Conservation (phyloP, 345 rosid genomes). For the Aethionema arabicum region DNA sequence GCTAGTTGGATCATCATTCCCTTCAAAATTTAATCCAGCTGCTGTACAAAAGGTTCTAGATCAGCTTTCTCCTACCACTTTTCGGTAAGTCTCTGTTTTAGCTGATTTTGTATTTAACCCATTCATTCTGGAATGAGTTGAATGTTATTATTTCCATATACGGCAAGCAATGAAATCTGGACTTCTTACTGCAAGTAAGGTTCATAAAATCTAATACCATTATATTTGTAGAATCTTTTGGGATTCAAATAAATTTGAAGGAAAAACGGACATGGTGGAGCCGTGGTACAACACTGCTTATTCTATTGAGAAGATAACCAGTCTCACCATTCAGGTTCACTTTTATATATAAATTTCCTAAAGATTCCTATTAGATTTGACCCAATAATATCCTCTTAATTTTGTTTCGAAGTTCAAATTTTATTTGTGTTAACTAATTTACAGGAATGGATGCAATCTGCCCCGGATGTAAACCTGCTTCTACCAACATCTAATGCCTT, state of each 20-base stretch:
- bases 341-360: constrained; percentile 4
- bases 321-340: constrained; percentile 59
- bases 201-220: constrained; percentile 22
- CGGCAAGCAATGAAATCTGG: not conserved
- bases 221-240: constrained; percentile 69
- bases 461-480: constrained; percentile 60
- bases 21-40: constrained; percentile 58
- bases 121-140: not conserved
- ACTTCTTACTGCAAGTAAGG: not conserved
- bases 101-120: not conserved
- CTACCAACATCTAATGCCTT: constrained; percentile 69
- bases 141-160: constrained; percentile 5
- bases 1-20: constrained; percentile 78
- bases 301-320: constrained; percentile 54
- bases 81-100: constrained; percentile 48
- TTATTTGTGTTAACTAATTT: constrained; percentile 20
- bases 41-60: constrained; percentile 52
- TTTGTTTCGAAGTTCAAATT: not conserved
- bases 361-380: constrained; percentile 3
- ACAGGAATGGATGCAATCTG: constrained; percentile 72
- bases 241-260: constrained; percentile 89
- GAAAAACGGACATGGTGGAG: constrained; percentile 64
- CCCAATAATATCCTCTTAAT: not conserved
- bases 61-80: constrained; percentile 57
- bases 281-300: constrained; percentile 92